These are phyloP conservation scores for Glycyrrhiza uralensis DNA, from an alignment of 306 rosid genomes.

Conservation along the genomic window DNA sequence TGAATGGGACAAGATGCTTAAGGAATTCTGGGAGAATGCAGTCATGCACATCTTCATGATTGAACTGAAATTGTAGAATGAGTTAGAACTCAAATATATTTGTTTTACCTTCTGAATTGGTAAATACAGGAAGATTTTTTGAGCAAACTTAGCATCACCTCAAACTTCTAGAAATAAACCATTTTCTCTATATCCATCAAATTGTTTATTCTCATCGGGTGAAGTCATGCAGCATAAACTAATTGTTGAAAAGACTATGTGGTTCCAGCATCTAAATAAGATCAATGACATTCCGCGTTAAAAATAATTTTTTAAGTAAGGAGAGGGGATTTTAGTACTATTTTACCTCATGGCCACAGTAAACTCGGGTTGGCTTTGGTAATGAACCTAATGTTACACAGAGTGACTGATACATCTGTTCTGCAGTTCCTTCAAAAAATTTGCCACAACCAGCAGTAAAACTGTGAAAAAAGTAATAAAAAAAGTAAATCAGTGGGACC, in stretches of 20 bases:
- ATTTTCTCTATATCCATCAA: neutral
- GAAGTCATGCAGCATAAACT: neutral
- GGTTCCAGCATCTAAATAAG: neutral
- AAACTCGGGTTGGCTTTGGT: conserved; percentile 78
- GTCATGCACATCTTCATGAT: neutral
- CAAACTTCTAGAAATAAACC: neutral
- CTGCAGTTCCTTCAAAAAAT: conserved; percentile 94
- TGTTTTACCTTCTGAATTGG: neutral
- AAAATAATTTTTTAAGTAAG: neutral
- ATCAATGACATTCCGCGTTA: neutral
- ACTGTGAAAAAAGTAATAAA: conserved; percentile 54
- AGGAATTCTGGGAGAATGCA: no score
- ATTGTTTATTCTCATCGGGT: neutral
- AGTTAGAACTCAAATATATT: no score
- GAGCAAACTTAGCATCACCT: neutral
- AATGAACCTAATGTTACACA: conserved; percentile 68
- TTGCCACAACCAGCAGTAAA: conserved; percentile 84
- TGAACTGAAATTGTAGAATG: no score
- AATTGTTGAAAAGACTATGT: neutral
- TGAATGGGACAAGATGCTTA: no score
- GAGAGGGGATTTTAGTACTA: neutral
- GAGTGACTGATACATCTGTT: conserved; percentile 89
- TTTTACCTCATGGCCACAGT: conserved; percentile 96
- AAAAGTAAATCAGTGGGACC: neutral
- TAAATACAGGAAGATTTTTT: neutral